Evolutionary conservation across 2,329 filamentous ascomycete genomes (phyloP), one percentile per base, ranked within the genome.

Genomic region (Fusarium sublunatum): DNA sequence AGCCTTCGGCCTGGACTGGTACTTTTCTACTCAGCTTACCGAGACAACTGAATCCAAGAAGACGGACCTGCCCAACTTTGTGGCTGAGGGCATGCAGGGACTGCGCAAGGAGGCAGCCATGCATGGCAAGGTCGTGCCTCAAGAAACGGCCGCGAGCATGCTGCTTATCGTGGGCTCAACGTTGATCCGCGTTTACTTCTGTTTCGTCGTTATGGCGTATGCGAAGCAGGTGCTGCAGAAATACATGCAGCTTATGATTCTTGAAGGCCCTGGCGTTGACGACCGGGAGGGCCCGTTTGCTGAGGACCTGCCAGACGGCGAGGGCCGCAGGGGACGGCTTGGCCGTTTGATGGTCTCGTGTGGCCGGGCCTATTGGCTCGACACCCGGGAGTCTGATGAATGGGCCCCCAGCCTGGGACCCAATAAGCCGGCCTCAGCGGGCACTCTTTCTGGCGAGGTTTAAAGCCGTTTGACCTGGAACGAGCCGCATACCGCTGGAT

Each of bases 1-100:
- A 41, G 85, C 89, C 8, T 97, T 97, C 73, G 92, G 90, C 36
- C 80, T 92, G 52, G 87, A 89, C 45, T 97, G 93, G 93, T 97
- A 96, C 77, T 81, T 94, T 58, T 85, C 87, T 83, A 77, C 82
- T 10, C 86, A 87, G 15, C 79, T 80, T 25, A 79, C 63, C 77
- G 65, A 87, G 77, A 44, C 60, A 15, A 51, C 56, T 4, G 72
- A 69, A 9, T 40, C 61, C 15, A 61, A 61, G 44, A 56, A 72
- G 39, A 64, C 68, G 7, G 54, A 69, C 49, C 28, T 71, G 43
- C 58, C 67, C 58, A 59, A 62, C 26, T 64, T 75, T 40, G 74
- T 76, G 25, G 69, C 66, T 12, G 71, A 76, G 58, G 74, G 74
- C 24, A 68, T 77, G 34, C 68, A 76, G 43, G 71, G 72, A 9